phyloP scores from a whole-genome alignment of 805 yeast species.

The Lipomyces chichibuensis region DNA sequence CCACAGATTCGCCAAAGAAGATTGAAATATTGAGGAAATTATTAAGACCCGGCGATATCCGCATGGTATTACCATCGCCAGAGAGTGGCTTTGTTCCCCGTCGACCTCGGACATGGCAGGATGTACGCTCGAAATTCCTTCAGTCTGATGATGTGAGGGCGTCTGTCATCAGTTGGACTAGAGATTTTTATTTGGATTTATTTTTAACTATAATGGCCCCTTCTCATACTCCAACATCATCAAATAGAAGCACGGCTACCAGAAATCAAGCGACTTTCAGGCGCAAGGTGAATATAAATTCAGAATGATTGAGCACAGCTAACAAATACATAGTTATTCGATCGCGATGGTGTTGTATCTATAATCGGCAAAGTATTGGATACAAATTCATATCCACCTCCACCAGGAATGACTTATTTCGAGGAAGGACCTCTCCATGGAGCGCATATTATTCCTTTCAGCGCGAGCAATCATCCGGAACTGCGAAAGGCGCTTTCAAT shows the following conservation, averaged over 20 bases:
- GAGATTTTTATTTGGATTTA: background rate
- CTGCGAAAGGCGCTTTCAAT: background rate
- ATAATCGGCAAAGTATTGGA: background rate
- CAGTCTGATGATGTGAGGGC: background rate
- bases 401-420: background rate
- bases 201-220: background rate
- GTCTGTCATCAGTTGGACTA: background rate
- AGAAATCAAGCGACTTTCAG: background rate
- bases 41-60: background rate
- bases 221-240: background rate
- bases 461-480: background rate
- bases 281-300: background rate
- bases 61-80: background rate
- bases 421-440: background rate
- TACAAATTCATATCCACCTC: background rate
- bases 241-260: background rate
- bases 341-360: constrained; percentile 2
- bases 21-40: background rate
- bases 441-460: constrained; percentile 4
- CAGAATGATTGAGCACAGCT: background rate
- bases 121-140: background rate
- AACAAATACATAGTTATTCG: constrained; percentile 1
- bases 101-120: constrained; percentile 1
- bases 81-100: constrained; percentile 1
- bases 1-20: background rate